phyloP scores from a whole-genome alignment of 2,329 filamentous ascomycete genomes.

The Phoma sp. region DNA sequence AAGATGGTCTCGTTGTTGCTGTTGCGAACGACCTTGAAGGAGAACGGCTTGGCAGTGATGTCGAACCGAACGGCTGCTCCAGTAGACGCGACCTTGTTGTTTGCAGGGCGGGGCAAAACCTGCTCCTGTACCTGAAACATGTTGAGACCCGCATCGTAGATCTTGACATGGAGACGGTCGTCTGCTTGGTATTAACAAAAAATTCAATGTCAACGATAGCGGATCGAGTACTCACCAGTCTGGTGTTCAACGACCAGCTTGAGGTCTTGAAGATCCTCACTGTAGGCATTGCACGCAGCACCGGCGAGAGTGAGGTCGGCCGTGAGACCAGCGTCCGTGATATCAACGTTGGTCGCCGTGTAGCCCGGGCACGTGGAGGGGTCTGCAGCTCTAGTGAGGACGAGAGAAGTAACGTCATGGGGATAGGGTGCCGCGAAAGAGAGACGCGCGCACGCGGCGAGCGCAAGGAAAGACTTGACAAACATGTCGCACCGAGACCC shows the following conservation, averaged over 20 bases:
- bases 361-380: conserved; percentile 72
- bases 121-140: conserved; percentile 78
- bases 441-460: conserved; percentile 24
- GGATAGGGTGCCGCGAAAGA: conserved; percentile 25
- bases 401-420: conserved; percentile 9
- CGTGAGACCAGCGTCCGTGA: conserved; percentile 63
- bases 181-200: conserved; percentile 51
- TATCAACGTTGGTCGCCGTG: conserved; percentile 64
- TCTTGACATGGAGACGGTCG: conserved; percentile 74
- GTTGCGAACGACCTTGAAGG: conserved; percentile 68
- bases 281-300: conserved; percentile 66
- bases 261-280: conserved; percentile 62
- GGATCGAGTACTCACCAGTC: conserved; percentile 53
- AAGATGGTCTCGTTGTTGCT: conserved; percentile 68
- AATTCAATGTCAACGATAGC: background rate
- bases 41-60: conserved; percentile 66
- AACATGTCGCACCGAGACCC: conserved; percentile 23
- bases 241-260: conserved; percentile 68
- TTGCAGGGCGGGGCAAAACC: conserved; percentile 67
- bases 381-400: conserved; percentile 19
- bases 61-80: conserved; percentile 61
- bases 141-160: conserved; percentile 71
- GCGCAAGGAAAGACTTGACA: conserved; percentile 22
- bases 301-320: conserved; percentile 76
- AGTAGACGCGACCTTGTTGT: conserved; percentile 40